Conservation (phyloP, 805 yeast species). For the Wickerhamiella azymoides region DNA sequence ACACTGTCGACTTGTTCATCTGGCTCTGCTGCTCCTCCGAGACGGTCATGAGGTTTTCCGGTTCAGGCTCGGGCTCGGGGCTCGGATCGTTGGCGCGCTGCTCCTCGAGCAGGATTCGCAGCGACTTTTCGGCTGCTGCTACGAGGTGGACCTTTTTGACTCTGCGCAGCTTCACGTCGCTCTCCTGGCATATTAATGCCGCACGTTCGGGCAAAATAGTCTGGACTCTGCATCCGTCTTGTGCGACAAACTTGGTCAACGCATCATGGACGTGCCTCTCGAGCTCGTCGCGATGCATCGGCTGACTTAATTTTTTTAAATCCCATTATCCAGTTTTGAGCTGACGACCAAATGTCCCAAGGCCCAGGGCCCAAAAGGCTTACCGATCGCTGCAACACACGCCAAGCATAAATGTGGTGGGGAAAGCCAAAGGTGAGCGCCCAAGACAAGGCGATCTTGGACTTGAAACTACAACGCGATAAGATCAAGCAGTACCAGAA, state of each 20-base stretch:
- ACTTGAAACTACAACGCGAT: conserved; percentile 80
- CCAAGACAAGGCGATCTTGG: conserved; percentile 76
- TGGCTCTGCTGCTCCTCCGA: conserved; percentile 40
- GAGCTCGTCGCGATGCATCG: conserved; percentile 7
- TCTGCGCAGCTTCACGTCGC: conserved; percentile 54
- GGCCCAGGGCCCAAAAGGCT: conserved; percentile 29
- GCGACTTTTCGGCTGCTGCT: conserved; percentile 47
- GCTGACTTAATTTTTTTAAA: not conserved
- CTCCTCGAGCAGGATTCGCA: conserved; percentile 42
- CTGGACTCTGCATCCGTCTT: conserved; percentile 28
- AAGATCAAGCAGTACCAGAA: conserved; percentile 59
- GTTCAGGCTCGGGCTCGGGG: not conserved
- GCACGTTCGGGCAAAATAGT: conserved; percentile 14
- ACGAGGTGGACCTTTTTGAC: conserved; percentile 52
- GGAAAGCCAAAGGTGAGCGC: conserved; percentile 43
- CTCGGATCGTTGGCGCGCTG: conserved; percentile 23
- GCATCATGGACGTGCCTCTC: conserved; percentile 20
- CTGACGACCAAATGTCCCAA: not conserved
- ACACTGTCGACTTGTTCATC: conserved; percentile 64
- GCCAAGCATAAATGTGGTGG: conserved; percentile 16
- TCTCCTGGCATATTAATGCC: conserved; percentile 35
- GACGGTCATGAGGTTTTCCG: conserved; percentile 46
- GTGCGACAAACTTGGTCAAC: conserved; percentile 20
- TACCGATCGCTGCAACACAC: too few relatives aligned
- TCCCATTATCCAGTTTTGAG: too few relatives aligned